These are phyloP conservation scores for Mycena citricolor DNA, from an alignment of 1,284 basidiomycete genomes.

Conservation along the genomic window DNA sequence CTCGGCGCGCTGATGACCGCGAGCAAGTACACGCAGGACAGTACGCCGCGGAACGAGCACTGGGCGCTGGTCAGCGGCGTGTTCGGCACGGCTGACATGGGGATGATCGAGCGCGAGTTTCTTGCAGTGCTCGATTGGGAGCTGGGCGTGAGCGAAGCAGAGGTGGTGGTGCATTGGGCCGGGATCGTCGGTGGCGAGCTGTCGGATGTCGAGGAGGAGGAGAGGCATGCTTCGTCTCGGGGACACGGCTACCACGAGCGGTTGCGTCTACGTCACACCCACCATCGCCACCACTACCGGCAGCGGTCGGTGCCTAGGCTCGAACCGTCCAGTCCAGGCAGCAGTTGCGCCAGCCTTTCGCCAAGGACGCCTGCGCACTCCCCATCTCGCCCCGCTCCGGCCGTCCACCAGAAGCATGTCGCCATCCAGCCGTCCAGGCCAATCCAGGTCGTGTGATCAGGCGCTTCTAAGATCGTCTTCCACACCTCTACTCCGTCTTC, in stretches of 20 bases:
- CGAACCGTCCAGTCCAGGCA: constrained; percentile 17
- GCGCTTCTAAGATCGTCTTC: too few relatives aligned
- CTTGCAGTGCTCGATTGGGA: constrained; percentile 59
- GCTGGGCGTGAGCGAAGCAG: constrained; percentile 46
- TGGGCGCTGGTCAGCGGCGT: constrained; percentile 62
- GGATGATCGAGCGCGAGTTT: constrained; percentile 61
- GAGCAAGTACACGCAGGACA: constrained; percentile 60
- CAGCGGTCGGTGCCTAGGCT: constrained; percentile 17
- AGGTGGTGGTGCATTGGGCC: constrained; percentile 47
- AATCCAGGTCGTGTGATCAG: too few relatives aligned
- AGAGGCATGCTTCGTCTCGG: neutral
- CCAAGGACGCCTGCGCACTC: too few relatives aligned
- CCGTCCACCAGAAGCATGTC: too few relatives aligned
- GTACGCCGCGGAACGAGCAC: constrained; percentile 60
- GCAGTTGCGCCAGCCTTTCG: too few relatives aligned
- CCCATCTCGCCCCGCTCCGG: too few relatives aligned
- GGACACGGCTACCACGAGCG: neutral
- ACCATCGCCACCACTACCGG: neutral
- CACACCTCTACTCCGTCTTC: too few relatives aligned
- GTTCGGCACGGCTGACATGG: constrained; percentile 59
- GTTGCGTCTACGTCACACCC: constrained; percentile 1
- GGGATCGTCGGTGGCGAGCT: too few relatives aligned
- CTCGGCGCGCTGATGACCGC: constrained; percentile 57
- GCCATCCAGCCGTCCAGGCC: too few relatives aligned
- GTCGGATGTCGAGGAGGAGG: neutral